Percentiles rank a stretch among this genome's conserved stretches.
phyloP scores from a whole-genome alignment of 1,139 yeast species.

The Debaryomycetaceae sp. region DNA sequence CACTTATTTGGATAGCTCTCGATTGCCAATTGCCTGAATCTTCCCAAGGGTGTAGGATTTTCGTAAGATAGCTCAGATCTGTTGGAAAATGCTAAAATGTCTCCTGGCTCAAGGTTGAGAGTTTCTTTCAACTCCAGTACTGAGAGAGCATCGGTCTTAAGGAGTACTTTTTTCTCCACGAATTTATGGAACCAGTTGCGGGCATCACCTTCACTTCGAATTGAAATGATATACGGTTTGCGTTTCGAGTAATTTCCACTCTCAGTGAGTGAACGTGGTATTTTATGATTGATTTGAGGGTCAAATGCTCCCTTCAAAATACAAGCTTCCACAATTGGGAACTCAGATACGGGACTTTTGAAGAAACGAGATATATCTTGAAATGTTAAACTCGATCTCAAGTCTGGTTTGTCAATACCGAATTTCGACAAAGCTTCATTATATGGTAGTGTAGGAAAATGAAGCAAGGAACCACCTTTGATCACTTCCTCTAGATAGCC shows the following conservation, averaged over 20 bases:
- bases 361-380: conserved; percentile 43
- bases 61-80: conserved; percentile 71
- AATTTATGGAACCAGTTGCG: conserved; percentile 41
- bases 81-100: conserved; percentile 70
- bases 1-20: conserved; percentile 49
- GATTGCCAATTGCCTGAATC: conserved; percentile 72
- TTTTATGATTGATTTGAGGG: conserved; percentile 15
- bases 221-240: conserved; percentile 54
- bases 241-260: conserved; percentile 51
- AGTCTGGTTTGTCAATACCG: conserved; percentile 95
- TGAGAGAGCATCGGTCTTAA: conserved; percentile 13
- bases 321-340: conserved; percentile 71
- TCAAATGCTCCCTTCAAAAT: conserved; percentile 53
- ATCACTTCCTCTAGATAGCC: conserved; percentile 22
- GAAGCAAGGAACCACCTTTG: conserved; percentile 15
- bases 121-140: conserved; percentile 20
- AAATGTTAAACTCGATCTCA: conserved; percentile 61
- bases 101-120: conserved; percentile 59
- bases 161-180: conserved; percentile 28
- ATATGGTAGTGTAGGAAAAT: conserved; percentile 54
- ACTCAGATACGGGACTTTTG: conserved; percentile 33
- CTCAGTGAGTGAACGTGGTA: conserved; percentile 36
- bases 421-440: conserved; percentile 64
- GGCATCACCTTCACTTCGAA: conserved; percentile 36
- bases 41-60: conserved; percentile 93